Base-by-base conservation (phyloP, 1,284 basidiomycete species). In the Boletellus sp. region DNA sequence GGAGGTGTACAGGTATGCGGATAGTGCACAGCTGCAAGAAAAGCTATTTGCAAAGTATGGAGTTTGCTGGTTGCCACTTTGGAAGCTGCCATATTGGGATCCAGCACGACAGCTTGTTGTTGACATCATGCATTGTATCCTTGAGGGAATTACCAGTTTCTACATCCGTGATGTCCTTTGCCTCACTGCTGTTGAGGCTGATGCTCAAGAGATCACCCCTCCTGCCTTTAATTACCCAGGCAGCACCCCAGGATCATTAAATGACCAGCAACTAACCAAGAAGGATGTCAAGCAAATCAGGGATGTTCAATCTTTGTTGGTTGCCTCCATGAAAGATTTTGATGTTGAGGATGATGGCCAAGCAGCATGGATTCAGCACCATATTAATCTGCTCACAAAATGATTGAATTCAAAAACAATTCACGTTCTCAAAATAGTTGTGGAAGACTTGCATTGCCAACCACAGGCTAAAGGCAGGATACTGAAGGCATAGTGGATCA, bases 1-100 rank as follows among this genome's bases (percentile, higher is more conserved):
- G 2, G 41, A 51, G 11, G 41, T 38, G 2, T 72, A 57, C 37
- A 47, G 22, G 16, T 48, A 60, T 17, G 45, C 52, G 1, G 34
- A 49, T 0, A 19, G 14, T 4, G 10, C 45, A 5, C 8, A 19
- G 2, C 35, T 43, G 1, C 39, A 40, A 21, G 41, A 42, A 3
- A 42, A 42, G 19, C 9, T 50, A 5, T 53, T 53, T 7, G 7
- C 8, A 14, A 21, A 20, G 4, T 10, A 42, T 35, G 33, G 33
- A 8, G 33, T 42, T 2, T 17, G 4, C 4, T 41, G 41, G 41
- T 41, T 5, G 3, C 41, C 32, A n/a, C 23, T 41, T 10, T 41
- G 32, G 41, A 42, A 42, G n/a, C 41, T 42, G 5, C 34, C 19
- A 22, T 43, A 36, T 8, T 43, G 34, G 19, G 41, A 43, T 27